A percentile compares a stretch with the other conserved stretches of the same genome.
Conservation (phyloP, 2,329 filamentous ascomycete genomes). For the Paecilomyces formosus region DNA sequence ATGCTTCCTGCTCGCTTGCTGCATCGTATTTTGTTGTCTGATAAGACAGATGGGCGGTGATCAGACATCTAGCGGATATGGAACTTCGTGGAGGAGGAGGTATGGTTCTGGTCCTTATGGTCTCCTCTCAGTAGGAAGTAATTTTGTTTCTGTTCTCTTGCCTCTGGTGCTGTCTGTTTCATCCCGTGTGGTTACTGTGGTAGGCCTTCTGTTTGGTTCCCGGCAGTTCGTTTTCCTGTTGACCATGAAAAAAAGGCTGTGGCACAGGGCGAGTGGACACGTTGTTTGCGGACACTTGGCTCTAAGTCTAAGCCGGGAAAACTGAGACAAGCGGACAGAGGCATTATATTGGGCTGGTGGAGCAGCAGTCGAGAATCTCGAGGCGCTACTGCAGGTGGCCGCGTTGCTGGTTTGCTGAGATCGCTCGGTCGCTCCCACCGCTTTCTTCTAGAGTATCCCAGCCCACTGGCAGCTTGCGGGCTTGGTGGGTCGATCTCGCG, state of each 20-base stretch:
- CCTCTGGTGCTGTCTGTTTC: not conserved
- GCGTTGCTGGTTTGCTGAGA: conserved; percentile 12
- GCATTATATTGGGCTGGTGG: conserved; percentile 9
- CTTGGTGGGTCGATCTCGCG: conserved; percentile 18
- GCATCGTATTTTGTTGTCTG: not conserved
- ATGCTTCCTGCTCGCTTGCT: not conserved
- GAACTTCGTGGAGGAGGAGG: not conserved
- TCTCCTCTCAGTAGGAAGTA: too few species aligned
- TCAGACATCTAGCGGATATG: not conserved
- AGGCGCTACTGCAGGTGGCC: conserved; percentile 3
- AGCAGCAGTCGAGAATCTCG: not conserved
- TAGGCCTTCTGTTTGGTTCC: not conserved
- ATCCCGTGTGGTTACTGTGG: not conserved
- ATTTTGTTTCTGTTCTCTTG: too few species aligned
- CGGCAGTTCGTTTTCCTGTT: not conserved
- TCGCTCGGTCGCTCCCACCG: conserved; percentile 6
- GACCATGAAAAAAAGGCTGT: not conserved
- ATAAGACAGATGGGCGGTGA: not conserved
- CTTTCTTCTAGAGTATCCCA: conserved; percentile 7
- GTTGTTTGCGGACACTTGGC: not conserved
- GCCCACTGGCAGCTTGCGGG: conserved; percentile 17
- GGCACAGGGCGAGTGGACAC: not conserved
- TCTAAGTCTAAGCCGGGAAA: conserved; percentile 1
- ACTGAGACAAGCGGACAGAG: conserved; percentile 16
- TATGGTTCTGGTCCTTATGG: too few species aligned